phyloP scores from a whole-genome alignment of 2,329 filamentous ascomycete species.

The Ceratocystis variospora region DNA sequence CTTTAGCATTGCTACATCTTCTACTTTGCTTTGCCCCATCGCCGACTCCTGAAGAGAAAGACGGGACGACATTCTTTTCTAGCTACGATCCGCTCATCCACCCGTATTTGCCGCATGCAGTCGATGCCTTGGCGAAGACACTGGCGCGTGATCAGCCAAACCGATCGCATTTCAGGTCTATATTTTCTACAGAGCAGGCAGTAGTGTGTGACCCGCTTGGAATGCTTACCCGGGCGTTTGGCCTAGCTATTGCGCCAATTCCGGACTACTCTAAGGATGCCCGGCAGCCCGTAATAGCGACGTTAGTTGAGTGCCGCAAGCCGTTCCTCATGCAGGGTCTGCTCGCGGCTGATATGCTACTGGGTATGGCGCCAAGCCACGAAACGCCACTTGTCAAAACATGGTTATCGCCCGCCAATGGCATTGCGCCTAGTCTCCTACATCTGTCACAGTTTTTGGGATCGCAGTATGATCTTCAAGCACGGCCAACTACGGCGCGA shows the following conservation, averaged over 20 bases:
- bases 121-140: conserved; percentile 83
- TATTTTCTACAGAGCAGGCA: conserved; percentile 60
- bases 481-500: conserved; percentile 25
- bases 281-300: conserved; percentile 45
- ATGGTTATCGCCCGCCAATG: conserved; percentile 75
- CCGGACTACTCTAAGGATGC: conserved; percentile 49
- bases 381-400: conserved; percentile 58
- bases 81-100: conserved; percentile 69
- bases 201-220: conserved; percentile 52
- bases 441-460: conserved; percentile 61
- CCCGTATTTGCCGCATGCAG: conserved; percentile 74
- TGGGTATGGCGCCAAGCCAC: conserved; percentile 56
- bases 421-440: conserved; percentile 68
- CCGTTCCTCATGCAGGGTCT: conserved; percentile 85
- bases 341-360: conserved; percentile 76
- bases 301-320: conserved; percentile 68
- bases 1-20: conserved; percentile 73
- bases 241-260: conserved; percentile 68
- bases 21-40: conserved; percentile 78
- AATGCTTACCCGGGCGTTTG: conserved; percentile 75
- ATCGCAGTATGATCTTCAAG: conserved; percentile 42
- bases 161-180: conserved; percentile 63
- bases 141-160: conserved; percentile 91
- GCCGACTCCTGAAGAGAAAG: conserved; percentile 47
- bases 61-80: conserved; percentile 54